Base-by-base conservation (phyloP, 345 rosid species). In the Kernera saxatilis region DNA sequence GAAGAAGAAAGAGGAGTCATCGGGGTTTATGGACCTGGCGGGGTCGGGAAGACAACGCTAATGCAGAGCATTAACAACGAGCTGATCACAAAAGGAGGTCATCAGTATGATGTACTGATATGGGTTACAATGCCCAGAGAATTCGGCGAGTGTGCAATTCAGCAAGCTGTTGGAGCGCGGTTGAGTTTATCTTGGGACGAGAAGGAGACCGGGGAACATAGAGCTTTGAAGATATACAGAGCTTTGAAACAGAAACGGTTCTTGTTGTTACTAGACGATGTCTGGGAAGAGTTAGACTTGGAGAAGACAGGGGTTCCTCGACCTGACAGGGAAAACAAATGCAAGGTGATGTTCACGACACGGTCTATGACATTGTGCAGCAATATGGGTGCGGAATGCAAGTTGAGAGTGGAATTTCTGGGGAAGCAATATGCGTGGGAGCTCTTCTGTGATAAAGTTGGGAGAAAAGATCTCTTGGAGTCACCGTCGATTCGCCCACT, bases 211-310 rank as follows among this genome's bases (percentile, higher is more conserved):
- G 80, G 60, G 13, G 82, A 78, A 9, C 40, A 73, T 8, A 76
- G 82, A 69, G 79, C 84, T 50, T 6, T 1, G 26, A 70, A 75
- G 68, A 71, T 80, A 48, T 32, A 43, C 51, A 43, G 73, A 18
- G 69, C 64, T 9, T 63, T 82, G 69, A 72, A 30, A 35, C 67
- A 57, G 65, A 77, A 56, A 45, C 73, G 60, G 50, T 80, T 78
- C 48, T 68, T 78, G 51, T 78, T 80, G 26, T 69, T 78, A 21
- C 55, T 82, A 8, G 86, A 82, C 65, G 86, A 82, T 77, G 63
- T 72, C 19, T 82, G 86, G 86, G 74, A 83, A 64, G 72, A 76
- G 69, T 62, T 83, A 59, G 77, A 80, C 66, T 79, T 83, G 49
- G 61, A 69, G 19, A 62, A 61, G 1, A 64, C 82, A 0, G 84